Percentiles rank a stretch among this genome's conserved stretches.
phyloP scores from a whole-genome alignment of 352 stramenopile species.

The Globisporangium paroecandrum region DNA sequence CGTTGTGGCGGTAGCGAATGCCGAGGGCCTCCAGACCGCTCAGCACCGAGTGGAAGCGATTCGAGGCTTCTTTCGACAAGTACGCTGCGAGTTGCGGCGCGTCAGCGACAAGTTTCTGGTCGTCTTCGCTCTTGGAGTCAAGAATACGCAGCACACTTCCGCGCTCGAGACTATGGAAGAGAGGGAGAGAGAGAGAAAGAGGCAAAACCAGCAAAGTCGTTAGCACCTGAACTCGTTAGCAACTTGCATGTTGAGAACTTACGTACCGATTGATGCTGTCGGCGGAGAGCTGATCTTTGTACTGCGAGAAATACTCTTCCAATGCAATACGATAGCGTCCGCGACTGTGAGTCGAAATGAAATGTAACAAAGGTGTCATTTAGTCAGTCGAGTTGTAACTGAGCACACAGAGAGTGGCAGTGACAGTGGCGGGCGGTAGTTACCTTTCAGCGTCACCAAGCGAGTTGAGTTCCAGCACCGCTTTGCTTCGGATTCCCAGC shows the following conservation, averaged over 20 bases:
- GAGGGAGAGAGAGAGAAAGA: not conserved
- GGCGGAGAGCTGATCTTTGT: conserved; percentile 58
- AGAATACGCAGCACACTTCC: conserved; percentile 85
- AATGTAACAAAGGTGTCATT: not conserved
- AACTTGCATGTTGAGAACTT: not conserved
- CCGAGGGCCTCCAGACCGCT: conserved; percentile 55
- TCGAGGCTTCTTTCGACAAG: conserved; percentile 52
- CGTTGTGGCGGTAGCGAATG: conserved; percentile 60
- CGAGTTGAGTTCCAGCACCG: conserved; percentile 75
- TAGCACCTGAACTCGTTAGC: not conserved
- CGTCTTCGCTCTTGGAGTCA: conserved; percentile 75
- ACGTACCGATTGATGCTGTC: conserved; percentile 72
- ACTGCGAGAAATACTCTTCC: conserved; percentile 58
- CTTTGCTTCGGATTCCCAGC: conserved; percentile 59
- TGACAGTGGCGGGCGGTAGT: not conserved
- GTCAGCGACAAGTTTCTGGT: conserved; percentile 65
- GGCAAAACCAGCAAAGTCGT: not conserved
- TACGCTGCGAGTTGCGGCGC: conserved; percentile 64
- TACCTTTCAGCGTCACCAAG: conserved; percentile 80
- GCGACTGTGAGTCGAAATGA: conserved; percentile 30
- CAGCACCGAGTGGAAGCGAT: conserved; percentile 73
- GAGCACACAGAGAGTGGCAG: not conserved
- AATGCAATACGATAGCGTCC: conserved; percentile 63
- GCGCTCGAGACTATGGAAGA: conserved; percentile 49
- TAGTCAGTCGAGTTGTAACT: not conserved